These are phyloP conservation scores for Hygrocybe punicea DNA, from an alignment of 768 basidiomycete genomes.

Conservation along the genomic window DNA sequence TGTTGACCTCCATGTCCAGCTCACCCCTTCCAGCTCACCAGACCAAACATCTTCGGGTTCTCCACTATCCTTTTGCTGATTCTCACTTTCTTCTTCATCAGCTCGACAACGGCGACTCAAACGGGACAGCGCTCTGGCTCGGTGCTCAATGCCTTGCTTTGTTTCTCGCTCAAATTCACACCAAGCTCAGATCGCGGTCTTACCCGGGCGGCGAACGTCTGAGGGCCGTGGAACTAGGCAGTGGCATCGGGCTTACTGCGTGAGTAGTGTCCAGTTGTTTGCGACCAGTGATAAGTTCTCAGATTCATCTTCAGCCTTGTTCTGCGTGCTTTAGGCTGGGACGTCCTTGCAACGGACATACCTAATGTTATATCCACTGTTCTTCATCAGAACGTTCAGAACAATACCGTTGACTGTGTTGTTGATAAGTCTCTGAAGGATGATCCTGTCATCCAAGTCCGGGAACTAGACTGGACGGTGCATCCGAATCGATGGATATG, in stretches of 20 bases:
- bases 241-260: conserved; percentile 78
- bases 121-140: conserved; percentile 84
- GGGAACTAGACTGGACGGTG: conserved; percentile 69
- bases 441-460: conserved; percentile 50
- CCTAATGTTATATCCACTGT: conserved; percentile 60
- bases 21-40: conserved; percentile 51
- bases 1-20: conserved; percentile 17
- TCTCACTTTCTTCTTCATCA: conserved; percentile 51
- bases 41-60: conserved; percentile 58
- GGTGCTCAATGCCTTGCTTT: conserved; percentile 70
- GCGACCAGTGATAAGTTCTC: conserved; percentile 7
- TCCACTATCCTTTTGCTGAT: conserved; percentile 42
- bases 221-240: conserved; percentile 72
- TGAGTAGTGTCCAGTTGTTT: conserved; percentile 39
- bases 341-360: conserved; percentile 76
- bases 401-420: conserved; percentile 41
- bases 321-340: conserved; percentile 65
- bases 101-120: conserved; percentile 58
- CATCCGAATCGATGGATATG: conserved; percentile 55
- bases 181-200: conserved; percentile 17
- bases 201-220: conserved; percentile 26
- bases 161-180: conserved; percentile 48
- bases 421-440: conserved; percentile 20
- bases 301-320: conserved; percentile 46
- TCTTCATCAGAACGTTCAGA: conserved; percentile 56